Conservation (phyloP, 768 basidiomycete species). For the Boletellus emodensis region DNA sequence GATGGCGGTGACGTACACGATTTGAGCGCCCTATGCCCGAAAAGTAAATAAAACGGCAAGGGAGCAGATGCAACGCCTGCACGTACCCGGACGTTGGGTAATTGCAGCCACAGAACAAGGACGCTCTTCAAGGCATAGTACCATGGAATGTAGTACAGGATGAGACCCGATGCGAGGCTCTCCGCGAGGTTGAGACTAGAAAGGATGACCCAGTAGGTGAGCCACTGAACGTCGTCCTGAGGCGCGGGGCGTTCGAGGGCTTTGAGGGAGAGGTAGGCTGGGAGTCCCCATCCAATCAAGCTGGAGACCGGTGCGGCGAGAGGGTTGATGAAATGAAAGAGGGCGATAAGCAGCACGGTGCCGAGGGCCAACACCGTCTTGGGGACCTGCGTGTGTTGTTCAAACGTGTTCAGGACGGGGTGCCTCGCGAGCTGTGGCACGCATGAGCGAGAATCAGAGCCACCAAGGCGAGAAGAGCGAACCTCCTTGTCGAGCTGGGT, state of each 20-base stretch:
- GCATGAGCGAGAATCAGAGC: conserved; percentile 2
- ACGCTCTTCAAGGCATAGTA: conserved; percentile 91
- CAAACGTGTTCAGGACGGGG: conserved; percentile 76
- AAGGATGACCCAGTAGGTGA: conserved; percentile 97
- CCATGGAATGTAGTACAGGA: conserved; percentile 93
- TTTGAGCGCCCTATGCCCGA: conserved; percentile 72
- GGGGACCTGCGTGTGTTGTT: conserved; percentile 88
- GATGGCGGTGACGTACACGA: conserved; percentile 68
- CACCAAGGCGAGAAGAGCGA: conserved; percentile 20
- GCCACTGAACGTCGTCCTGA: conserved; percentile 90
- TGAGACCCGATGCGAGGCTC: conserved; percentile 72
- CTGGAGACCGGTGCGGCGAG: conserved; percentile 92
- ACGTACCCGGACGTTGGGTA: conserved; percentile 79
- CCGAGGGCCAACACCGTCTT: conserved; percentile 89
- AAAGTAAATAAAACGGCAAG: not conserved
- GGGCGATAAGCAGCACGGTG: conserved; percentile 55
- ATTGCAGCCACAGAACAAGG: conserved; percentile 91
- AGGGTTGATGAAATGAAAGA: conserved; percentile 84
- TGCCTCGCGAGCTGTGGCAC: conserved; percentile 73
- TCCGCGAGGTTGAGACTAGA: conserved; percentile 93
- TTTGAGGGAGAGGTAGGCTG: conserved; percentile 92
- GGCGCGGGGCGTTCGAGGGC: conserved; percentile 85
- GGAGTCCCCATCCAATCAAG: conserved; percentile 90
- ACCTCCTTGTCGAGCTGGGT: conserved; percentile 97
- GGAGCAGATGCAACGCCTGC: not conserved